These are phyloP conservation scores for Sindora glabra DNA, from an alignment of 306 rosid species.

Conservation along the genomic window DNA sequence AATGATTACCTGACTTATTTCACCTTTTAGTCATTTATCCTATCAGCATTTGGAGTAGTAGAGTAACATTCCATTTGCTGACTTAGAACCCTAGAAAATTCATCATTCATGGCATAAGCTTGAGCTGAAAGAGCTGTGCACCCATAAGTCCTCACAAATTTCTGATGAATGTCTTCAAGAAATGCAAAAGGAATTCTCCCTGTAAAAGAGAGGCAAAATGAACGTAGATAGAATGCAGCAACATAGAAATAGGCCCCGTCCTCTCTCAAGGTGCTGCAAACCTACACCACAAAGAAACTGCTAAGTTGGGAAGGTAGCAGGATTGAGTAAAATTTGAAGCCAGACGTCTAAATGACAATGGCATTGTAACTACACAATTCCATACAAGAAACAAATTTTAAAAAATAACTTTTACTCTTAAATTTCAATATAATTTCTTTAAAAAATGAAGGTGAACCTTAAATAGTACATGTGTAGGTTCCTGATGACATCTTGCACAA, in stretches of 20 bases:
- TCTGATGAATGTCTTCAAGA: constrained; percentile 91
- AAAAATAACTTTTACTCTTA: too few species aligned
- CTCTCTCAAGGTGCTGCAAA: neutral
- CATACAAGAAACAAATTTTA: neutral
- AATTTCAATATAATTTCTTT: neutral
- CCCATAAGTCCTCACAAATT: constrained; percentile 81
- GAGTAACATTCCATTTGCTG: constrained; percentile 90
- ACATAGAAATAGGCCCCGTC: neutral
- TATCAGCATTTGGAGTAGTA: constrained; percentile 91
- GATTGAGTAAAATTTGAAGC: neutral
- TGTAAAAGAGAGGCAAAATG: neutral
- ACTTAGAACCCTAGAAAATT: constrained; percentile 84
- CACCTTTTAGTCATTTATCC: constrained; percentile 91
- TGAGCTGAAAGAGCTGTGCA: constrained; percentile 78
- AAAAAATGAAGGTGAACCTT: neutral
- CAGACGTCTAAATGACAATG: neutral
- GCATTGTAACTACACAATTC: neutral
- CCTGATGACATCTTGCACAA: neutral
- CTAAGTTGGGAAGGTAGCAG: neutral
- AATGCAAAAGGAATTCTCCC: constrained; percentile 94
- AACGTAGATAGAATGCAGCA: too few species aligned
- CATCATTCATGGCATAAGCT: constrained; percentile 92
- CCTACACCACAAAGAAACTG: neutral
- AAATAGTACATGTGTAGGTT: neutral
- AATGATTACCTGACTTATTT: constrained; percentile 82